Conservation (phyloP, 2,329 filamentous ascomycete genomes). For the Coniochaeta sp. region DNA sequence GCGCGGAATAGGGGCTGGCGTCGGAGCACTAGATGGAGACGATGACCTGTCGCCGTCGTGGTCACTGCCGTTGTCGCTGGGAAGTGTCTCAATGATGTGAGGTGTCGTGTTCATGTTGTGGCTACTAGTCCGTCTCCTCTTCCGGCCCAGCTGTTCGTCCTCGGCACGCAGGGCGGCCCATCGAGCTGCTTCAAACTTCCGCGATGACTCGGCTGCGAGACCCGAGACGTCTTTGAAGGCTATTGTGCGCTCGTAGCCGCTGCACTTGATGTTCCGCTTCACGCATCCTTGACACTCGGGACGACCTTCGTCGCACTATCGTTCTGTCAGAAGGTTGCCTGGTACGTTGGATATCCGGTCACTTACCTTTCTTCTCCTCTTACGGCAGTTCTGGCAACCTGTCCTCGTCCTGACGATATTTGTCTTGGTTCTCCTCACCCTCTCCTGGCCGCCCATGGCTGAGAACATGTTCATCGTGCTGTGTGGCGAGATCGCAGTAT, state of each 20-base stretch:
- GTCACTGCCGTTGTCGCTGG: background rate
- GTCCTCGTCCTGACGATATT: background rate
- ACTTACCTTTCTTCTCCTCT: background rate
- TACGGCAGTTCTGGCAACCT: conserved; percentile 2
- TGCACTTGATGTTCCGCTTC: background rate
- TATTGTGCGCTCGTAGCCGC: conserved; percentile 1
- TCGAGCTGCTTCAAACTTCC: background rate
- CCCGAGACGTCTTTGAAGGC: conserved; percentile 1
- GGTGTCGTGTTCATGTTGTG: background rate
- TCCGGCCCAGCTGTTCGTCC: background rate
- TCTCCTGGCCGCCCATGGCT: background rate
- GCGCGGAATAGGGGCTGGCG: too few species aligned
- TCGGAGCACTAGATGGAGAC: background rate
- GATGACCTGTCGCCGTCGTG: background rate
- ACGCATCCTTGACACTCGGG: background rate
- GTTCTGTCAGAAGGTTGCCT: background rate
- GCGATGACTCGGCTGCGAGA: background rate
- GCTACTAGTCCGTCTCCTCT: background rate
- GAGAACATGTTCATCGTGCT: background rate
- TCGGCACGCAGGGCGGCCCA: background rate
- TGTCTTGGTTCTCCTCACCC: background rate
- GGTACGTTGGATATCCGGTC: too few species aligned
- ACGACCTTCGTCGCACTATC: conserved; percentile 2
- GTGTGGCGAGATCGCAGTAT: too few species aligned
- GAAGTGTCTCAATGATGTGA: background rate